phyloP scores from a whole-genome alignment of 345 rosid species.

The Excoecaria agallocha region DNA sequence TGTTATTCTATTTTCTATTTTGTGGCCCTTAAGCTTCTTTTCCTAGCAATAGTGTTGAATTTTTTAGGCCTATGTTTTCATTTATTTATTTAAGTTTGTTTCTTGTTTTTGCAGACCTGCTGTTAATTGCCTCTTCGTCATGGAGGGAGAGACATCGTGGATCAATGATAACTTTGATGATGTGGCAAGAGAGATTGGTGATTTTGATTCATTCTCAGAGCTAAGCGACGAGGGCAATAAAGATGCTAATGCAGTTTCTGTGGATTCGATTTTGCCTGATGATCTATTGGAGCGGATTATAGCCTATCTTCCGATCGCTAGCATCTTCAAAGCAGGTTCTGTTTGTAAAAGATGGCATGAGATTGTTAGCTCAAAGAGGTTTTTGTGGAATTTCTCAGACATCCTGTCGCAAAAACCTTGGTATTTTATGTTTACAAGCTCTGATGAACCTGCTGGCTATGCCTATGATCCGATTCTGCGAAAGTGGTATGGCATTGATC shows the following conservation, averaged over 20 bases:
- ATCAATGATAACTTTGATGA: constrained; percentile 48
- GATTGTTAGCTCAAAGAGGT: constrained; percentile 74
- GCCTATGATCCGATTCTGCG: constrained; percentile 75
- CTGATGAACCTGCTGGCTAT: constrained; percentile 85
- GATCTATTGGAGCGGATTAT: constrained; percentile 84
- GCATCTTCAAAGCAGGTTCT: constrained; percentile 85
- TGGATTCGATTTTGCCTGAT: constrained; percentile 74
- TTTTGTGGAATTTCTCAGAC: constrained; percentile 58
- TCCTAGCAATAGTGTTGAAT: neutral
- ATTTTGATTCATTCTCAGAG: constrained; percentile 53
- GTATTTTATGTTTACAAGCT: constrained; percentile 95
- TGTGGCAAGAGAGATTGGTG: constrained; percentile 42
- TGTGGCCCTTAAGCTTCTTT: neutral
- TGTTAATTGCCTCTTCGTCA: constrained; percentile 13
- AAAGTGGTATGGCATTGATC: constrained; percentile 84
- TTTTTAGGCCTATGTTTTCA: neutral
- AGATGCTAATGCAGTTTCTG: constrained; percentile 49
- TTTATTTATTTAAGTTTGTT: neutral
- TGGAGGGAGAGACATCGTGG: constrained; percentile 89
- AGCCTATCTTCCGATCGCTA: constrained; percentile 74
- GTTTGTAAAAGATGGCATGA: constrained; percentile 95
- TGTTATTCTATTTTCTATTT: neutral
- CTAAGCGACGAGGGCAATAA: constrained; percentile 62
- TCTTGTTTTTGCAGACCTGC: neutral
- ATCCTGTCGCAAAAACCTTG: constrained; percentile 71